phyloP scores from a whole-genome alignment of 2,329 filamentous ascomycete genomes.

The Colletotrichum eremochloae region DNA sequence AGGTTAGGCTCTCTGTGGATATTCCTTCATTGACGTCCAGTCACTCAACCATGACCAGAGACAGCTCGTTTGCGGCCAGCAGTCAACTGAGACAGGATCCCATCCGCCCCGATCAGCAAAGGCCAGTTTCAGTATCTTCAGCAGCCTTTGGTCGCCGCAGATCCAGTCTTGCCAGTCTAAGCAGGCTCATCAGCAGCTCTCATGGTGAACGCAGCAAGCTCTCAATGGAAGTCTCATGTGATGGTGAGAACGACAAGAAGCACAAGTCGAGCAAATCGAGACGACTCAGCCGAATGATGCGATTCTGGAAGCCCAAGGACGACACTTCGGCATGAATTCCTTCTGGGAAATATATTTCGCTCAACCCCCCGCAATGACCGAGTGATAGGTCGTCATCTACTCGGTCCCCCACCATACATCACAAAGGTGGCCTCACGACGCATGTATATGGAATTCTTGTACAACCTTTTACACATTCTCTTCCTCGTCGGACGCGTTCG shows the following conservation, averaged over 20 bases:
- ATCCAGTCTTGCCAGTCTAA: slow-evolving; percentile 82
- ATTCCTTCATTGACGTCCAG: slow-evolving; percentile 82
- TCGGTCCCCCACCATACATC: slow-evolving; percentile 7
- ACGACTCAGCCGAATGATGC: slow-evolving; percentile 80
- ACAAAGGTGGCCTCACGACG: slow-evolving; percentile 46
- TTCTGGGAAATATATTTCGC: background rate
- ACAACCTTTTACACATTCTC: slow-evolving; percentile 48
- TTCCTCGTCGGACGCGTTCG: slow-evolving; percentile 20
- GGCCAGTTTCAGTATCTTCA: slow-evolving; percentile 73
- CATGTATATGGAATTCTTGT: slow-evolving; percentile 56
- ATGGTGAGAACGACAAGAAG: slow-evolving; percentile 70
- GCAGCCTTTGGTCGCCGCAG: slow-evolving; percentile 77
- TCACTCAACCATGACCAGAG: slow-evolving; percentile 81
- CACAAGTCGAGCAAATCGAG: slow-evolving; percentile 74
- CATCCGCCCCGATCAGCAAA: slow-evolving; percentile 62
- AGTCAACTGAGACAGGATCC: slow-evolving; percentile 63
- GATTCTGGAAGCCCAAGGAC: slow-evolving; percentile 80
- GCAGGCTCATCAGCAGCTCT: slow-evolving; percentile 80
- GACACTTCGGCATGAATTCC: slow-evolving; percentile 47
- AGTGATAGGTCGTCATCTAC: slow-evolving; percentile 16
- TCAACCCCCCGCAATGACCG: slow-evolving; percentile 10
- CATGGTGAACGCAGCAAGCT: slow-evolving; percentile 83
- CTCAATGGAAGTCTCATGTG: slow-evolving; percentile 74
- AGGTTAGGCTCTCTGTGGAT: slow-evolving; percentile 78
- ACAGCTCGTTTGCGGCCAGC: slow-evolving; percentile 66